A percentile compares a stretch with the other conserved stretches of the same genome.
These are phyloP conservation scores for Mycena epipterygia DNA, from an alignment of 768 basidiomycete genomes.

Conservation along the genomic window DNA sequence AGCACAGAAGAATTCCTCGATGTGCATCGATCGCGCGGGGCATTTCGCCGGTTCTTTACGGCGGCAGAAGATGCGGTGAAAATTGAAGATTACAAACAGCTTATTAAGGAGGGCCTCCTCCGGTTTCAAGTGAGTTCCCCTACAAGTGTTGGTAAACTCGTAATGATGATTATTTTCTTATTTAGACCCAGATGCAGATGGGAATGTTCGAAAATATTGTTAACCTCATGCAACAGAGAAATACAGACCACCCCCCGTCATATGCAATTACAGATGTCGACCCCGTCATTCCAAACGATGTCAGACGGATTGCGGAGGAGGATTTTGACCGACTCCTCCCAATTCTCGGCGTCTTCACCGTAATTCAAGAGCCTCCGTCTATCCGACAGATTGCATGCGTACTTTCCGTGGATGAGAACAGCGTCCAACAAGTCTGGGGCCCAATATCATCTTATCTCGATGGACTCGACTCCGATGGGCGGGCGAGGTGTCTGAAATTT, in stretches of 20 bases:
- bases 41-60: background rate
- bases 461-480: background rate
- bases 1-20: background rate
- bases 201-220: conserved; percentile 4
- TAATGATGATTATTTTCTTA: background rate
- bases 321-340: conserved; percentile 8
- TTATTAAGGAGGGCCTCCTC: background rate
- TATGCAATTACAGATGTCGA: no score
- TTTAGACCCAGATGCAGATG: conserved; percentile 13
- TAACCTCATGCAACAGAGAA: no score
- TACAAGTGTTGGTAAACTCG: background rate
- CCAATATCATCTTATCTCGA: conserved; percentile 2
- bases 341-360: conserved; percentile 13
- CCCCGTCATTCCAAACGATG: conserved; percentile 1
- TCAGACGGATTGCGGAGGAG: background rate
- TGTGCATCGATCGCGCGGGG: background rate
- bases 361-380: conserved; percentile 2
- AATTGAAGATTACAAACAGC: background rate
- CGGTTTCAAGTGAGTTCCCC: background rate
- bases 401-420: background rate
- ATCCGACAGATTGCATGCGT: background rate
- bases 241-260: no score
- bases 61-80: conserved; percentile 3
- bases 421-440: background rate
- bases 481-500: background rate